Percentiles rank a stretch among this genome's conserved stretches.
Evolutionary conservation across 805 yeast genomes (phyloP).

Genomic region (Vanderwaltozyma verrucispora): DNA sequence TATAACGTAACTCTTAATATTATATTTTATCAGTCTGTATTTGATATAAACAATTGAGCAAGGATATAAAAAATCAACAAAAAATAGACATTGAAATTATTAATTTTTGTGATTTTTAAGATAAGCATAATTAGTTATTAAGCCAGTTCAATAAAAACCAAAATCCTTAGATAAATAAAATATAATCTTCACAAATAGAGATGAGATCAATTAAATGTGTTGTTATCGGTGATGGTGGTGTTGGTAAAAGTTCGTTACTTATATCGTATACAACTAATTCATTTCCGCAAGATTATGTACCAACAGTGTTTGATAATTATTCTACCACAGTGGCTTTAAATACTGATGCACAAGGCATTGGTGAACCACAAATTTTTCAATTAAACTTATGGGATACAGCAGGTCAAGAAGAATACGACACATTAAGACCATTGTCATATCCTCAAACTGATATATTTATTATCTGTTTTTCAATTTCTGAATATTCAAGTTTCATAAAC

Average conservation of each 20-base stretch:
- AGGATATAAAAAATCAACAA: too few species aligned
- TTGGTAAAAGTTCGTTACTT: slow-evolving; percentile 83
- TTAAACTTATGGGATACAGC: slow-evolving; percentile 95
- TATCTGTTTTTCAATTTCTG: slow-evolving; percentile 76
- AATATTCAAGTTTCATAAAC: slow-evolving; percentile 70
- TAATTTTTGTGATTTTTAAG: too few species aligned
- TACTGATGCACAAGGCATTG: slow-evolving; percentile 1
- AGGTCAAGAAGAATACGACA: slow-evolving; percentile 86
- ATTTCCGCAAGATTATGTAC: slow-evolving; percentile 87
- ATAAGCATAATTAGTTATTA: too few species aligned
- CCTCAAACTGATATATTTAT: slow-evolving; percentile 88
- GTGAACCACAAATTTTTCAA: slow-evolving; percentile 51
- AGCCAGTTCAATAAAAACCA: too few species aligned
- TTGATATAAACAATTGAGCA: too few species aligned
- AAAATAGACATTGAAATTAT: too few species aligned
- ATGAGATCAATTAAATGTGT: slow-evolving; percentile 90
- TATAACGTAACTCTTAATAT: too few species aligned
- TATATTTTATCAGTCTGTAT: too few species aligned
- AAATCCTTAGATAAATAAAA: too few species aligned
- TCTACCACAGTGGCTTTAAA: slow-evolving; percentile 68
- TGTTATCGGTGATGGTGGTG: slow-evolving; percentile 92
- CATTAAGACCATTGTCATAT: slow-evolving; percentile 79
- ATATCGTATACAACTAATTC: slow-evolving; percentile 87
- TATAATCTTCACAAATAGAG: not conserved
- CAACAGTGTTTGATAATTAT: slow-evolving; percentile 89